Conservation (phyloP, 768 basidiomycete genomes). For the Pleurotus giganteus region DNA sequence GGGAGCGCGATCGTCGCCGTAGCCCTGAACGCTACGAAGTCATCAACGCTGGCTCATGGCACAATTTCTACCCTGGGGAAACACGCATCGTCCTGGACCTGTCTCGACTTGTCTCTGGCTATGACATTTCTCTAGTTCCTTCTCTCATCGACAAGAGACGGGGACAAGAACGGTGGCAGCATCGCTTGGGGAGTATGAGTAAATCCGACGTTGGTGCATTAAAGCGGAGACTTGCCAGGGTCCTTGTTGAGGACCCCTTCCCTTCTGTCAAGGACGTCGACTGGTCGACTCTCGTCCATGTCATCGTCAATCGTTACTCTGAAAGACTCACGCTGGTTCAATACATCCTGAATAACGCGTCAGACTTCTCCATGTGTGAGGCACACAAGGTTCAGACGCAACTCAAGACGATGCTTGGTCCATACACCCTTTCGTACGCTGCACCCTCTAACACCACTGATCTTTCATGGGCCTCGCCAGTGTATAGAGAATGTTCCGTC, state of each 20-base stretch:
- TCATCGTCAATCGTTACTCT: constrained; percentile 39
- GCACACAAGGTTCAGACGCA: constrained; percentile 25
- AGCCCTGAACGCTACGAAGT: constrained; percentile 11
- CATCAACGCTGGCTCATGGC: constrained; percentile 37
- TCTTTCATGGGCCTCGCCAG: constrained; percentile 33
- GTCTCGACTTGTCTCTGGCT: constrained; percentile 39
- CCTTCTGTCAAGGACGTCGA: constrained; percentile 33
- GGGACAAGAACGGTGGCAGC: constrained; percentile 29
- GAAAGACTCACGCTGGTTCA: constrained; percentile 38
- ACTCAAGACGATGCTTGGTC: constrained; percentile 27
- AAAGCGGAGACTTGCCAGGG: constrained; percentile 22
- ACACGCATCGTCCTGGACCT: constrained; percentile 41
- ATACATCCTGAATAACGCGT: constrained; percentile 28
- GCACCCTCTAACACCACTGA: background rate
- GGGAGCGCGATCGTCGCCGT: constrained; percentile 5
- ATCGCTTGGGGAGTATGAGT: constrained; percentile 33
- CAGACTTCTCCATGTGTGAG: constrained; percentile 10
- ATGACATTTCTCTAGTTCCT: constrained; percentile 36
- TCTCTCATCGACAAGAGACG: constrained; percentile 30
- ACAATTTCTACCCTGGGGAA: constrained; percentile 42
- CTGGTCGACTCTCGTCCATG: constrained; percentile 36
- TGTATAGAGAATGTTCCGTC: constrained; percentile 30
- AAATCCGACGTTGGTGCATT: constrained; percentile 23
- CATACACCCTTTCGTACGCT: constrained; percentile 24
- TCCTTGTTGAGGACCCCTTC: constrained; percentile 16